phyloP scores from a whole-genome alignment of 2,329 filamentous ascomycete species.

The Sarocladiaceae sp. region DNA sequence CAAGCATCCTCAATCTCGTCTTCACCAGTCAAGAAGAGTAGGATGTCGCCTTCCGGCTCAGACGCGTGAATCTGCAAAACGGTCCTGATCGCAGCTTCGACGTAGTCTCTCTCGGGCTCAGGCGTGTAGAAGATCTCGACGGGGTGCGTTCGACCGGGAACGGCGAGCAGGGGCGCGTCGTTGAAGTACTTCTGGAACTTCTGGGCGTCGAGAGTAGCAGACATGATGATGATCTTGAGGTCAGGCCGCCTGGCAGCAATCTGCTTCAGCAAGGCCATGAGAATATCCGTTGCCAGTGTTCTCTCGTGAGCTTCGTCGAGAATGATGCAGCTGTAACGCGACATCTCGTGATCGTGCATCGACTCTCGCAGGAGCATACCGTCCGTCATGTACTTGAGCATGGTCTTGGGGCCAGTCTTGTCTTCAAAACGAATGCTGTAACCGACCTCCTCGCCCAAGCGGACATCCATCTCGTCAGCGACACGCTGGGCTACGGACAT shows the following conservation, averaged over 20 bases:
- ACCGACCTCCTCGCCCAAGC: slow-evolving; percentile 87
- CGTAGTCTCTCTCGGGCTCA: slow-evolving; percentile 91
- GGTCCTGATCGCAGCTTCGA: slow-evolving; percentile 89
- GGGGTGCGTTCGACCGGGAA: slow-evolving; percentile 89
- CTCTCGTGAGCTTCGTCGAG: slow-evolving; percentile 98
- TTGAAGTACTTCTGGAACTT: slow-evolving; percentile 99
- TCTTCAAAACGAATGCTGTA: slow-evolving; percentile 99
- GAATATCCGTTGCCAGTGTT: slow-evolving; percentile 91
- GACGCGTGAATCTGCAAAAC: slow-evolving; percentile 95
- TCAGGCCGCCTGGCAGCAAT: slow-evolving; percentile 76
- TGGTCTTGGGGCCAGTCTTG: slow-evolving; percentile 77
- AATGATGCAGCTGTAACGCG: slow-evolving; percentile 94
- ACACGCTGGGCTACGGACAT: slow-evolving; percentile 99
- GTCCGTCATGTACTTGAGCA: slow-evolving; percentile 99
- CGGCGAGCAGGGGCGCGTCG: slow-evolving; percentile 84
- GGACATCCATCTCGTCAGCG: slow-evolving; percentile 91
- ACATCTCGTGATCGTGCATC: slow-evolving; percentile 90
- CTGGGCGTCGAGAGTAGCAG: slow-evolving; percentile 90
- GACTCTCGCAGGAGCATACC: slow-evolving; percentile 96
- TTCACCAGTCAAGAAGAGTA: slow-evolving; percentile 94
- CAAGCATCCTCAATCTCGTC: slow-evolving; percentile 98
- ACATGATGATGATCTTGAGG: slow-evolving; percentile 98
- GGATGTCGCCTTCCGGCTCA: slow-evolving; percentile 84
- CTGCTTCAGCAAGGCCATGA: slow-evolving; percentile 95
- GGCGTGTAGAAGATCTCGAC: slow-evolving; percentile 99